Conservation (phyloP, 768 basidiomycete genomes). For the Boletus coccyginus region DNA sequence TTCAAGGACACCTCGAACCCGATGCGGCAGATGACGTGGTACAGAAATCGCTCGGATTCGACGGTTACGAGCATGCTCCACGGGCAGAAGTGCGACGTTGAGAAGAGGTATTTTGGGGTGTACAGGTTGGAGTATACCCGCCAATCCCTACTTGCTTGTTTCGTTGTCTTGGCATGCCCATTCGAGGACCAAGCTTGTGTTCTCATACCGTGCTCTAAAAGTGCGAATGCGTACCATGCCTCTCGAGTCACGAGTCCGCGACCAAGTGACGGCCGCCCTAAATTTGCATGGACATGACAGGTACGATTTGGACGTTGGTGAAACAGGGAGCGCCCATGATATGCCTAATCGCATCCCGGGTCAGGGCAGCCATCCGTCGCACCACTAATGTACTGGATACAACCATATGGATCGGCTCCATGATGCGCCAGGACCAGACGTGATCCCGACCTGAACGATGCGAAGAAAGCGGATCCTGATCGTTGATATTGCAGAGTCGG, state of each 20-base stretch:
- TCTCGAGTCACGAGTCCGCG: too few species aligned
- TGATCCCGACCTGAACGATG: background rate
- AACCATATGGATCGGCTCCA: background rate
- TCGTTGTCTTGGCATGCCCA: background rate
- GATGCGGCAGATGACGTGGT: conserved; percentile 82
- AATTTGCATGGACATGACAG: too few species aligned
- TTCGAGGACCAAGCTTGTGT: too few species aligned
- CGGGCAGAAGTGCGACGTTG: conserved; percentile 23
- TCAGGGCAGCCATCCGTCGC: too few species aligned
- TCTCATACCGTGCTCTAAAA: too few species aligned
- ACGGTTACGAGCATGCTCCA: conserved; percentile 50
- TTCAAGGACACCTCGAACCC: conserved; percentile 83
- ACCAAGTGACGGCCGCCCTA: too few species aligned
- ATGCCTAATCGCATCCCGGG: too few species aligned
- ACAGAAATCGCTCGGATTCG: conserved; percentile 78
- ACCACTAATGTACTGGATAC: too few species aligned
- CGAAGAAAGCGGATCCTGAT: too few species aligned
- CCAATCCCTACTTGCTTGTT: background rate
- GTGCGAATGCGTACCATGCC: too few species aligned
- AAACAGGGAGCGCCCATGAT: background rate
- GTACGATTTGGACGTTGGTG: background rate
- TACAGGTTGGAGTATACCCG: background rate
- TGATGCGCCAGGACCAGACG: too few species aligned
- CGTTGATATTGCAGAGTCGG: too few species aligned
- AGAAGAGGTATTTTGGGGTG: background rate